These are phyloP conservation scores for Coffea eugenioides DNA, from an alignment of 257 asterid species.

Conservation along the genomic window DNA sequence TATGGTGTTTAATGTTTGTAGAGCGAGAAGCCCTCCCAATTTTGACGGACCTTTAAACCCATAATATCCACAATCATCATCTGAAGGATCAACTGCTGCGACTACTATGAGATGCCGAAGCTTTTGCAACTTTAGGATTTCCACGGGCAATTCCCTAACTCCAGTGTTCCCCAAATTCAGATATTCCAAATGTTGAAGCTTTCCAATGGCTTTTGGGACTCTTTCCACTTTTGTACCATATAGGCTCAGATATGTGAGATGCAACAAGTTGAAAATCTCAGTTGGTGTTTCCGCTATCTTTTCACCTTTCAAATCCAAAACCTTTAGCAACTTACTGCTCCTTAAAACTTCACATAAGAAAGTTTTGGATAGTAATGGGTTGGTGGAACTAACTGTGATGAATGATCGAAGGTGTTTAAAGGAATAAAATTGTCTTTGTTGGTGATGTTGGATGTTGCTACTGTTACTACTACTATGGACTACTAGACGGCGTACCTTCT, in stretches of 20 bases:
- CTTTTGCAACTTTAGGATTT: conserved; percentile 23
- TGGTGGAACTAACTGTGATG: too few species aligned
- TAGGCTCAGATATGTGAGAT: too few species aligned
- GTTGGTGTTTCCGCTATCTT: too few species aligned
- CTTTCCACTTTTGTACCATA: neutral
- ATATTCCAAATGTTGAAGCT: conserved; percentile 21
- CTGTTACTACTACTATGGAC: neutral
- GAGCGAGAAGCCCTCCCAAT: conserved; percentile 11
- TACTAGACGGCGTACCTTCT: conserved; percentile 15
- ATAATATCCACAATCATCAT: neutral
- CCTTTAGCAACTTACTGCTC: too few species aligned
- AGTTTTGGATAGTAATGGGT: too few species aligned
- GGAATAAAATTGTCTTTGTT: neutral
- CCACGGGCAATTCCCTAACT: conserved; percentile 18
- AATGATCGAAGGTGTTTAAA: neutral
- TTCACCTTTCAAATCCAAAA: too few species aligned
- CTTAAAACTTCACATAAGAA: too few species aligned
- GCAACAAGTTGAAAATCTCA: too few species aligned
- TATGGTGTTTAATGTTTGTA: conserved; percentile 1
- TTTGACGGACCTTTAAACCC: conserved; percentile 14
- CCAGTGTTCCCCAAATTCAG: neutral
- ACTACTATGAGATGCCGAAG: conserved; percentile 13
- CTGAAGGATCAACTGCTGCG: neutral
- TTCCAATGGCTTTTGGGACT: conserved; percentile 13
- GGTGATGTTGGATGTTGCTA: neutral